phyloP scores from a whole-genome alignment of 139 green algal genomes.

The Microglena sp. region DNA sequence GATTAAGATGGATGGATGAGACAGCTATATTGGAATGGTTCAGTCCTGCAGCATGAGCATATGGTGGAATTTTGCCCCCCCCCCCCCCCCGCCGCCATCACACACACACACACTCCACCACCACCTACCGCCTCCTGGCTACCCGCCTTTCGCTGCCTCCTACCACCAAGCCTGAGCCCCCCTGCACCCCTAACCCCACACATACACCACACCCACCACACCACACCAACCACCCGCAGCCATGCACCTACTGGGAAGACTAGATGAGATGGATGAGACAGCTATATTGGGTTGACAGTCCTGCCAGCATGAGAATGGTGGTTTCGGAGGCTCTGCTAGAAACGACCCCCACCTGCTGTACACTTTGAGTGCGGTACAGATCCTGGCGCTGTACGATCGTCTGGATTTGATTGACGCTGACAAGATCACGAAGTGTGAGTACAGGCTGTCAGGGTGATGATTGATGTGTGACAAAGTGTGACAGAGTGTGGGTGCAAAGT shows the following conservation, averaged over 20 bases:
- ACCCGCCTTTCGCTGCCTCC: too few species aligned
- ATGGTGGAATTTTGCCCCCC: too few species aligned
- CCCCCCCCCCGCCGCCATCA: too few species aligned
- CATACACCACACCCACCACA: too few species aligned
- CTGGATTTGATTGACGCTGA: slow-evolving; percentile 68
- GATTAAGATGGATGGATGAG: slow-evolving; percentile 56
- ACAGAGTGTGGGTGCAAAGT: too few species aligned
- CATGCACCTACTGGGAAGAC: slow-evolving; percentile 61
- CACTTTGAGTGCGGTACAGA: slow-evolving; percentile 92
- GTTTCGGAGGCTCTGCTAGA: slow-evolving; percentile 73
- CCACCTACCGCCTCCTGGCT: too few species aligned
- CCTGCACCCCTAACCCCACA: too few species aligned
- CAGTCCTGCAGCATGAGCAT: too few species aligned
- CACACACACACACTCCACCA: too few species aligned
- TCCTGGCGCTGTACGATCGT: slow-evolving; percentile 77
- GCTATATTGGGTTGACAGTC: slow-evolving; percentile 37
- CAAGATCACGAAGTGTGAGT: slow-evolving; percentile 56
- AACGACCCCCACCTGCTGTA: slow-evolving; percentile 95
- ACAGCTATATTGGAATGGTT: slow-evolving; percentile 35
- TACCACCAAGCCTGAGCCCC: too few species aligned
- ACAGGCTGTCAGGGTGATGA: background rate
- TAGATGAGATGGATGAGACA: slow-evolving; percentile 57
- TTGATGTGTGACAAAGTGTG: too few species aligned
- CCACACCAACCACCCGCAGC: too few species aligned
- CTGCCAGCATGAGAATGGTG: slow-evolving; percentile 57